phyloP scores from a whole-genome alignment of 305 asterid genomes.

The Ajuga reptans region DNA sequence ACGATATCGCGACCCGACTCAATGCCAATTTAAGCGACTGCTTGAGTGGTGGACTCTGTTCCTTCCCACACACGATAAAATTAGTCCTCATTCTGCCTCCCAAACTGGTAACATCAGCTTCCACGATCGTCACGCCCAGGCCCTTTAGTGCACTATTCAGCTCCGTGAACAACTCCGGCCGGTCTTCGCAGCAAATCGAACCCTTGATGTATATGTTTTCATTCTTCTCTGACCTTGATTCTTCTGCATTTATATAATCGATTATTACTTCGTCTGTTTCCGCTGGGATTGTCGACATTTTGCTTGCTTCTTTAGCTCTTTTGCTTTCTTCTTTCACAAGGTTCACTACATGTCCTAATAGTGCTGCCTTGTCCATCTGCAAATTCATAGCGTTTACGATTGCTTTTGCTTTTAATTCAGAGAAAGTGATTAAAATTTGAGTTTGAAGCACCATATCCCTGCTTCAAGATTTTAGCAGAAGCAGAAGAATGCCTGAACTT shows the following conservation, averaged over 20 bases:
- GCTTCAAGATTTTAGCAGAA: too few relatives aligned
- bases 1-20: slow-evolving; percentile 44
- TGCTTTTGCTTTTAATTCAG: too few relatives aligned
- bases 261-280: slow-evolving; percentile 57
- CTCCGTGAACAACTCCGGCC: slow-evolving; percentile 64
- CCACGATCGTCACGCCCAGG: slow-evolving; percentile 33
- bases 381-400: too few relatives aligned
- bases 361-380: slow-evolving; percentile 87
- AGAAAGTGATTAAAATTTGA: too few relatives aligned
- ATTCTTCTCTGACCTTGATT: not conserved
- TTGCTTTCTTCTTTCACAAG: slow-evolving; percentile 59
- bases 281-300: slow-evolving; percentile 44
- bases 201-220: slow-evolving; percentile 36
- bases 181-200: slow-evolving; percentile 64
- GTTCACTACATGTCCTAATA: slow-evolving; percentile 62
- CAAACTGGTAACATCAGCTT: slow-evolving; percentile 56
- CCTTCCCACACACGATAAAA: slow-evolving; percentile 34
- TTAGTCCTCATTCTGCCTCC: slow-evolving; percentile 60
- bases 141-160: slow-evolving; percentile 48
- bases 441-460: too few relatives aligned
- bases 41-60: slow-evolving; percentile 27
- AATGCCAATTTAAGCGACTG: slow-evolving; percentile 45
- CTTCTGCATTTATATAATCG: slow-evolving; percentile 24
- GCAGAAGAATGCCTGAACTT: too few relatives aligned
- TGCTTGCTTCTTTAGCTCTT: slow-evolving; percentile 46